Evolutionary conservation across 2,329 filamentous ascomycete genomes (phyloP), one percentile per base, ranked within the genome.

Genomic region (Trichophyton rubrum): DNA sequence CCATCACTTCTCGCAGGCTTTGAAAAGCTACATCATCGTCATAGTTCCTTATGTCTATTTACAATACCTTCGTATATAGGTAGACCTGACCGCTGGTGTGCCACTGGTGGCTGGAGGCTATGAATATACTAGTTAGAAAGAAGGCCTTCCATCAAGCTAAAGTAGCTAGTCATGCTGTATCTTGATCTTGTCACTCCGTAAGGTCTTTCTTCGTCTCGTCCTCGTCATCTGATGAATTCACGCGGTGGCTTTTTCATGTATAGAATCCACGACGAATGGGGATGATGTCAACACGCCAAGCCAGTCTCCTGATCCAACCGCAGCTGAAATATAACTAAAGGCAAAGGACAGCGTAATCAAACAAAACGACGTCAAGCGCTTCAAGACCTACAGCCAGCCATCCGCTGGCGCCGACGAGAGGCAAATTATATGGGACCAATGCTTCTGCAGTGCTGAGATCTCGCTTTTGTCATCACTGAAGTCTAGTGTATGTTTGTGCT

Each of bases 211-310:
- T 22, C 20, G 9, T 11, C 5, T 47, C 43, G 20, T 15, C 22
- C 20, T 24, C 45, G 20, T 51, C 45, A 51, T 51, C 20, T 51
- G 45, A 51, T 51, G 20, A 15, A 35, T 55, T 35, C 51, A 55
- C 30, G 51, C 11, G 24, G 27, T 17, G 51, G 2, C 20, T 20
- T 9, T 30, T 8, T 2, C 22, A 3, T n/a, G 22, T 55, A 17
- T 35, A 20, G 33, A 22, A 22, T 7, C 8, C 6, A 1, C 27
- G 6, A 38, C 9, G 33, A 13, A 38, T 2, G 33, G 33, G 33
- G 33, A 55, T 55, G 51, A 55, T 55, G 51, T 55, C 51, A 55
- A 51, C 45, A 35, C 27, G 51, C 51, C 51, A 55, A 55, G 51
- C 51, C 51, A 17, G 51, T 20, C 51, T 55, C 30, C 51, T 55